Base-by-base conservation (phyloP, 257 asterid genomes). In the Solanum chmielewskii region DNA sequence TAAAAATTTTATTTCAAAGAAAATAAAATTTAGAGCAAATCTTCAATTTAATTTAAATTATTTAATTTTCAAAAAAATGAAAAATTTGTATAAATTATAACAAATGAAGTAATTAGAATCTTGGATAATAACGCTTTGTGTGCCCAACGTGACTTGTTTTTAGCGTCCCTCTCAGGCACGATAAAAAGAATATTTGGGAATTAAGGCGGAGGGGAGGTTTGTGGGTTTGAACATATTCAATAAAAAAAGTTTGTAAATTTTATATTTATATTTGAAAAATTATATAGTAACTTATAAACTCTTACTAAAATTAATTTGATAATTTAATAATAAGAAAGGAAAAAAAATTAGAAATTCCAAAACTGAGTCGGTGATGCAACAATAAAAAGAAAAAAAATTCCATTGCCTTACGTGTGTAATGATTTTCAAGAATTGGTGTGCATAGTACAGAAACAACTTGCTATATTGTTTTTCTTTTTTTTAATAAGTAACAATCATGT, bases 21-120 rank as follows among this genome's bases (percentile, higher is more conserved):
- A 52, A 52, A 15, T 15, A 0, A 52, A 5, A 52, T 52, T 52
- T 0, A 1, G 0, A 52, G 3, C 0, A 52, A 52, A 6, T 52
- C 18, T 16, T 49, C 0, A 49, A 49, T 49, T 49, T 15, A 49
- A 49, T 52, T 15, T 56, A 7, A 56, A 56, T 16, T 56, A 18
- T 56, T 7, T 18, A 1, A 56, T 23, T 56, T 3, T 56, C 3
- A 56, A 6, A 18, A 18, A 18, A 18, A 7, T 18, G 64, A 18
- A 56, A 56, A 56, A 0, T 18, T 7, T 56, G 2, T 52, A 52
- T 52, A 6, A 52, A 52, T 52, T 52, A 52, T 9, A 3, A 52
- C 2, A 20, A 16, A 52, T 16, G 23, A 52, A 52, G 9, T 16
- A 52, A 52, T 66, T 66, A 6, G 21, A 13, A 71, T 35, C 33